Percentiles rank a stretch among this genome's conserved stretches.
Conservation (phyloP, 148 eudicot species). For the Fagopyrum homotropicum region DNA sequence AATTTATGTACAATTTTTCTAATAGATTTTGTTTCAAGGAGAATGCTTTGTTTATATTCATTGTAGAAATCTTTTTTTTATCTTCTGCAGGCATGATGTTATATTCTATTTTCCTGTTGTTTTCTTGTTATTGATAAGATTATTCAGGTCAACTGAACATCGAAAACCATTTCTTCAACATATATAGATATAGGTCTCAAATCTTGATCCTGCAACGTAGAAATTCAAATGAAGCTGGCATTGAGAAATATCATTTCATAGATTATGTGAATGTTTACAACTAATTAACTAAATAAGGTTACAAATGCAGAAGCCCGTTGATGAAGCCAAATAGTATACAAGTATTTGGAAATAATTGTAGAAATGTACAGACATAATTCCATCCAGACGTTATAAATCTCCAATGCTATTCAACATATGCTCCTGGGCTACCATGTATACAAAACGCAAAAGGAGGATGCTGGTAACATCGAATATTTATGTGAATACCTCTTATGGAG, state of each 20-base stretch:
- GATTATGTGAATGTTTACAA: conserved; percentile 4
- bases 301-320: conserved; percentile 5
- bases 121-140: not conserved
- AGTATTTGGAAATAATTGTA: not conserved
- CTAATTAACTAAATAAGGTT: conserved; percentile 2
- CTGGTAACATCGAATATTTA: not conserved
- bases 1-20: not conserved
- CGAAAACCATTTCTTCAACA: no score
- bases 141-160: no score
- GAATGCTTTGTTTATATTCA: not conserved
- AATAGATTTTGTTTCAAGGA: not conserved
- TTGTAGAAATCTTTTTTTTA: conserved; percentile 4
- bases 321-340: conserved; percentile 5
- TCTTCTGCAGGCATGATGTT: not conserved
- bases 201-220: no score
- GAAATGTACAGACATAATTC: conserved; percentile 9
- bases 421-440: not conserved
- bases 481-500: not conserved
- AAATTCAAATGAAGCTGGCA: not conserved
- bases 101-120: not conserved
- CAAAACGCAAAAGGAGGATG: not conserved
- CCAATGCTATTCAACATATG: not conserved
- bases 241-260: not conserved
- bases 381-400: not conserved
- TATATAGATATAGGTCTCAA: no score